Evolutionary conservation across 768 basidiomycete species (phyloP).

Genomic region (Leccinum boreale): DNA sequence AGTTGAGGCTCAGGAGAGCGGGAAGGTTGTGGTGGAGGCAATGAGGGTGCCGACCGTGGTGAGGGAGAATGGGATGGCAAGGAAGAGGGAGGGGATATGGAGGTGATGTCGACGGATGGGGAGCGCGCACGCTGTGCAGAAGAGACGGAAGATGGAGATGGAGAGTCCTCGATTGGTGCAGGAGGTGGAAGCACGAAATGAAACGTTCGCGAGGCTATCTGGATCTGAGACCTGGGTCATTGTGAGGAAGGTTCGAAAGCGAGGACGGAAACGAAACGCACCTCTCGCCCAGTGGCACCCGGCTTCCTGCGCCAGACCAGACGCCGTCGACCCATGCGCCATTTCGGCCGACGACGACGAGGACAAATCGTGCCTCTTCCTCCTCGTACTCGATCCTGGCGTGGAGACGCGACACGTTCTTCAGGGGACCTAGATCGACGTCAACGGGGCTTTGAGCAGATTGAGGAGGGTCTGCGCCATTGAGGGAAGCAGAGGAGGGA

Average conservation of each 20-base stretch:
- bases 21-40: slow-evolving; percentile 44
- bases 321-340: slow-evolving; percentile 98
- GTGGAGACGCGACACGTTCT: slow-evolving; percentile 96
- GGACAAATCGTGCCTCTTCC: slow-evolving; percentile 81
- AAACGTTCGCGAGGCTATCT: slow-evolving; percentile 96
- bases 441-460: slow-evolving; percentile 50
- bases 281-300: slow-evolving; percentile 85
- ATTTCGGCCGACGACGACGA: slow-evolving; percentile 92
- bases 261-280: slow-evolving; percentile 31
- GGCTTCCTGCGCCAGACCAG: slow-evolving; percentile 88
- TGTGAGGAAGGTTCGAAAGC: slow-evolving; percentile 7
- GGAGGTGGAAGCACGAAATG: slow-evolving; percentile 94
- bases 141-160: slow-evolving; percentile 74
- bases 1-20: slow-evolving; percentile 50
- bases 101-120: slow-evolving; percentile 79
- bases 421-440: slow-evolving; percentile 92
- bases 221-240: slow-evolving; percentile 77
- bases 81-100: slow-evolving; percentile 79
- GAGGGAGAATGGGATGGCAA: slow-evolving; percentile 75
- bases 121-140: slow-evolving; percentile 69
- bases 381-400: slow-evolving; percentile 94
- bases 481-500: slow-evolving; percentile 49
- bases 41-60: slow-evolving; percentile 42
- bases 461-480: slow-evolving; percentile 41
- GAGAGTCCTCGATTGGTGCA: slow-evolving; percentile 73